These are phyloP conservation scores for Leptographium radiaticola DNA, from an alignment of 2,329 filamentous ascomycete genomes.

Conservation along the genomic window DNA sequence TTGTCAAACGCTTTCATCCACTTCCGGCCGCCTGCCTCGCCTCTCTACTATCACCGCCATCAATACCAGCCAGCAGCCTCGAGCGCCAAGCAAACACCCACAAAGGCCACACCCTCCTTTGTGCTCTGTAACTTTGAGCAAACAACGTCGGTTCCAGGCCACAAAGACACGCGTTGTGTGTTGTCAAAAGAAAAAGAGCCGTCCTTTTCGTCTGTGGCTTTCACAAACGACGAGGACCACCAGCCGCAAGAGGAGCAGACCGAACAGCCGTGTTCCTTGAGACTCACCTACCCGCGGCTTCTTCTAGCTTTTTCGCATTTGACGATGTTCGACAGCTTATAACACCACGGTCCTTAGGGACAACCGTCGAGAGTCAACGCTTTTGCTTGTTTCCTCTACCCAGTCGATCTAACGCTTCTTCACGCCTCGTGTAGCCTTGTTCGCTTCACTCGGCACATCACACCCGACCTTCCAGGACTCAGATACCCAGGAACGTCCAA, in stretches of 20 bases:
- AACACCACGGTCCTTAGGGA: slow-evolving; percentile 31
- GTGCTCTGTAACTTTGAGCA: neutral
- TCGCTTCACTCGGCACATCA: neutral
- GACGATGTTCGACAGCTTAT: slow-evolving; percentile 19
- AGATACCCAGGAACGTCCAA: neutral
- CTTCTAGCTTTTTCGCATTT: neutral
- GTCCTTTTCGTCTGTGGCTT: no score
- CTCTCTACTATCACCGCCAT: neutral
- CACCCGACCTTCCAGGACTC: neutral
- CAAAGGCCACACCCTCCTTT: no score
- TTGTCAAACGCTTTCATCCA: neutral
- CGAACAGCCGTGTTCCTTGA: neutral
- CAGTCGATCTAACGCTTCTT: neutral
- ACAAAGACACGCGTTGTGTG: no score
- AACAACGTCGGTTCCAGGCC: neutral
- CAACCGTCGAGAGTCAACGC: slow-evolving; percentile 15
- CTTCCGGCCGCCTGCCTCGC: no score
- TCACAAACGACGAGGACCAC: no score
- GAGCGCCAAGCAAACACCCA: no score
- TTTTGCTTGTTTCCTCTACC: neutral
- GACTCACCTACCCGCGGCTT: neutral
- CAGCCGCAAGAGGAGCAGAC: neutral
- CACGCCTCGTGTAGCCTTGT: neutral
- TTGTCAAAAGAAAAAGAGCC: no score
- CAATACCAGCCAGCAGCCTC: no score